phyloP scores from a whole-genome alignment of 2,329 filamentous ascomycete genomes.

The Rutstroemia sp. region DNA sequence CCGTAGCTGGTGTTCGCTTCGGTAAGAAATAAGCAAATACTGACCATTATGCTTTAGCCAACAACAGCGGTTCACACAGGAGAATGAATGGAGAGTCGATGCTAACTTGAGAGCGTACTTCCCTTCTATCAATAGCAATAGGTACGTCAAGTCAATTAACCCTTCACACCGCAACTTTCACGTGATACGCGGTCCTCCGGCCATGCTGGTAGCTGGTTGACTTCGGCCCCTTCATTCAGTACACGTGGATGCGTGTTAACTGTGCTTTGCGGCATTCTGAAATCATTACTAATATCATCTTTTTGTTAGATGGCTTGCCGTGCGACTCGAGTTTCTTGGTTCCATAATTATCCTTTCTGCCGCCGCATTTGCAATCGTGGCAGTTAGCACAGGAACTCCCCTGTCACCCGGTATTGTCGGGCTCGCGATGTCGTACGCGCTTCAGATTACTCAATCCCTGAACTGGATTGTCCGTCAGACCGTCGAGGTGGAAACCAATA shows the following conservation, averaged over 20 bases:
- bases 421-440: constrained; percentile 91
- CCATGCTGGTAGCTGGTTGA: neutral
- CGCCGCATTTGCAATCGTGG: constrained; percentile 73
- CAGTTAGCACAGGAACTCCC: constrained; percentile 60
- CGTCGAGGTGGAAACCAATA: constrained; percentile 99
- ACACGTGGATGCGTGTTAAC: neutral
- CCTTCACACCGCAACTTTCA: neutral
- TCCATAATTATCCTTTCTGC: constrained; percentile 86
- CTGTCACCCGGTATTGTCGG: constrained; percentile 74
- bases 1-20: neutral
- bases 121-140: constrained; percentile 77
- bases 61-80: constrained; percentile 75
- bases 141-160: constrained; percentile 14
- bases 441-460: constrained; percentile 93
- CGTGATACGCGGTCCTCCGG: neutral
- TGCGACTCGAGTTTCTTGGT: constrained; percentile 91
- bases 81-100: constrained; percentile 97
- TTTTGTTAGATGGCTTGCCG: constrained; percentile 73
- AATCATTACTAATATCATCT: constrained; percentile 2
- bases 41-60: constrained; percentile 38
- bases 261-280: neutral
- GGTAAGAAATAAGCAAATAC: neutral
- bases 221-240: neutral
- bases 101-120: constrained; percentile 91
- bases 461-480: constrained; percentile 99